phyloP scores from a whole-genome alignment of 371 early-diverging fungal genomes.

The Mucor indicus region DNA sequence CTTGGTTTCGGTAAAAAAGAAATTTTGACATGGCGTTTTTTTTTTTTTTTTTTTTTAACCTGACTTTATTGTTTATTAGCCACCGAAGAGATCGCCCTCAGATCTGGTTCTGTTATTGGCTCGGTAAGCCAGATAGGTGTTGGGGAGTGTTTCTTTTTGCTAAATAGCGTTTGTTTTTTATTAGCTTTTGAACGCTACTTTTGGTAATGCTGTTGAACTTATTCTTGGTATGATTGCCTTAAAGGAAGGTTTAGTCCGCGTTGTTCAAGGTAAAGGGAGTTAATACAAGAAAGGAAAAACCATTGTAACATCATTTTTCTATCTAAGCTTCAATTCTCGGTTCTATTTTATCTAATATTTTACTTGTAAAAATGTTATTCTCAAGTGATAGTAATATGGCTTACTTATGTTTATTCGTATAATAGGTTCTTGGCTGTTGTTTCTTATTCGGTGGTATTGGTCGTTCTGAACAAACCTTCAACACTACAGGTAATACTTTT shows the following conservation, averaged over 20 bases:
- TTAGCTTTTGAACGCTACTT: constrained; percentile 40
- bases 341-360: constrained; percentile 80
- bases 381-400: no score
- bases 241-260: constrained; percentile 69
- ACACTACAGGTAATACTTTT: constrained; percentile 49
- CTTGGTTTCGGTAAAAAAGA: constrained; percentile 43
- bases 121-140: constrained; percentile 19
- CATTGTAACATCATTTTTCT: constrained; percentile 1
- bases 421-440: constrained; percentile 72
- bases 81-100: constrained; percentile 47
- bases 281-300: no score
- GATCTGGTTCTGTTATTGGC: constrained; percentile 35
- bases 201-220: constrained; percentile 83
- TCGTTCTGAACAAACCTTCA: constrained; percentile 69
- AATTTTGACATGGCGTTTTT: no score
- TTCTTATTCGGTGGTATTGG: constrained; percentile 77
- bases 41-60: no score
- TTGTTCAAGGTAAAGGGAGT: constrained; percentile 81
- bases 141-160: no score
- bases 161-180: background rate
- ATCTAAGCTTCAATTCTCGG: constrained; percentile 73
- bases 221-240: constrained; percentile 85
- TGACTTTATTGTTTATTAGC: no score
- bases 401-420: no score
- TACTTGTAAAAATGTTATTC: no score